Evolutionary conservation across 257 asterid genomes (phyloP), one percentile per base, ranked within the genome.

Genomic region (Ligustrum vulgare): DNA sequence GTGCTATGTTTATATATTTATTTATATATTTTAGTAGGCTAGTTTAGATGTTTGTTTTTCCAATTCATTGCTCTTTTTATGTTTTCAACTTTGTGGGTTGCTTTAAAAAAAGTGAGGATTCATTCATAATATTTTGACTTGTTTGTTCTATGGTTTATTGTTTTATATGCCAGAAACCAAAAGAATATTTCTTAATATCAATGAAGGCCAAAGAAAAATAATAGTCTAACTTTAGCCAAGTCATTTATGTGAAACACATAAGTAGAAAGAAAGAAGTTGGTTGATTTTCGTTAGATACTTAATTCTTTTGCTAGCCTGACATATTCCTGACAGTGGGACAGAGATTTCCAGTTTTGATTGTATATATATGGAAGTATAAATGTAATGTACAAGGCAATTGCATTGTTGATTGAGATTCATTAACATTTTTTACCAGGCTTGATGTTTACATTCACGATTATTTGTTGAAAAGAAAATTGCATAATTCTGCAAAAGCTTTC

Each of bases 371-470:
- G 36, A 37, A 66, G 70, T 45, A 56, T 39, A 58, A 56, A 68
- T 60, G 75, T 47, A 67, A 69, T 67, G 20, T 2, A 60, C 34
- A 60, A 60, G 6, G 15, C 35, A 60, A 54, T n/a, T 7, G 23
- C 63, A n/a, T 72, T 69, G 75, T 70, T 66, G 41, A 64, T 62
- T 54, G 32, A 20, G 67, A 5, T 63, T 37, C 15, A 3, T 63
- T 74, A 36, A 11, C 35, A 15, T 74, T 36, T 54, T 66, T 78
- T 81, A 63, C 49, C 89, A 96, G 99, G 99, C 99, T 96, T 80
- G 99, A 96, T 84, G 99, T 96, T 76, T 96, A 96, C 88, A 96
- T 96, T 86, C 98, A 93, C 67, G 99, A 96, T 79, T 96, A 96
- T 73, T 79, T 96, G 77, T 82, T 93, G 89, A 96, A 96, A 91